These are phyloP conservation scores for Sisymbrium irio DNA, from an alignment of 345 rosid species.

Conservation along the genomic window DNA sequence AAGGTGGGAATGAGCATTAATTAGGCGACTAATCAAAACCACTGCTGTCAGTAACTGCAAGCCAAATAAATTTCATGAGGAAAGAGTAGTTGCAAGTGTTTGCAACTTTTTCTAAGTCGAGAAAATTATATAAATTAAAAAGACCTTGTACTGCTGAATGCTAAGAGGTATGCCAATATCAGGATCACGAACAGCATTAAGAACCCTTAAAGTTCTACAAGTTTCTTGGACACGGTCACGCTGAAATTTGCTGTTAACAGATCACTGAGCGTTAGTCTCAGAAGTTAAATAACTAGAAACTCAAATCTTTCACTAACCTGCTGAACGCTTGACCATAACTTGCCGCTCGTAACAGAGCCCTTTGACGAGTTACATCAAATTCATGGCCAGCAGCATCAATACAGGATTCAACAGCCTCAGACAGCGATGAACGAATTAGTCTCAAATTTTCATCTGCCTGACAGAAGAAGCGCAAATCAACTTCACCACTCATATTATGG, in stretches of 20 bases:
- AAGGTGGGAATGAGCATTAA: conserved; percentile 83
- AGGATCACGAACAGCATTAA: conserved; percentile 79
- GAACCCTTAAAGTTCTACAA: conserved; percentile 84
- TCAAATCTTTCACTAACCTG: conserved; percentile 53
- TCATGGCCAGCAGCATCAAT: conserved; percentile 96
- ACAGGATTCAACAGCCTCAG: conserved; percentile 95
- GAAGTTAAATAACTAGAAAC: conserved; percentile 8
- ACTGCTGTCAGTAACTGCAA: conserved; percentile 76
- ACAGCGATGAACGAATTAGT: conserved; percentile 76
- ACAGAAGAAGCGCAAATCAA: conserved; percentile 28
- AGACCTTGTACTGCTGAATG: conserved; percentile 88
- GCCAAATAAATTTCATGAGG: conserved; percentile 7
- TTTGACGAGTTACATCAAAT: conserved; percentile 76
- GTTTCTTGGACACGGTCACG: conserved; percentile 90
- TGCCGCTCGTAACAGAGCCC: conserved; percentile 86
- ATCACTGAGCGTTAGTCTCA: conserved; percentile 42
- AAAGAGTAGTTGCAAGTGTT: background rate
- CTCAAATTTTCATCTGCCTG: conserved; percentile 99
- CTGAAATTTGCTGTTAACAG: conserved; percentile 81
- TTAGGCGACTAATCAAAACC: conserved; percentile 84
- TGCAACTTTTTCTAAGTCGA: background rate
- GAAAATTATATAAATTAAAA: conserved; percentile 21
- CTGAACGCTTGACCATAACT: conserved; percentile 99
- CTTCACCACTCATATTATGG: background rate
- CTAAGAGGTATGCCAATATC: conserved; percentile 90